Base-by-base conservation (phyloP, 2,329 filamentous ascomycete genomes). In the Fusarium algeriense region DNA sequence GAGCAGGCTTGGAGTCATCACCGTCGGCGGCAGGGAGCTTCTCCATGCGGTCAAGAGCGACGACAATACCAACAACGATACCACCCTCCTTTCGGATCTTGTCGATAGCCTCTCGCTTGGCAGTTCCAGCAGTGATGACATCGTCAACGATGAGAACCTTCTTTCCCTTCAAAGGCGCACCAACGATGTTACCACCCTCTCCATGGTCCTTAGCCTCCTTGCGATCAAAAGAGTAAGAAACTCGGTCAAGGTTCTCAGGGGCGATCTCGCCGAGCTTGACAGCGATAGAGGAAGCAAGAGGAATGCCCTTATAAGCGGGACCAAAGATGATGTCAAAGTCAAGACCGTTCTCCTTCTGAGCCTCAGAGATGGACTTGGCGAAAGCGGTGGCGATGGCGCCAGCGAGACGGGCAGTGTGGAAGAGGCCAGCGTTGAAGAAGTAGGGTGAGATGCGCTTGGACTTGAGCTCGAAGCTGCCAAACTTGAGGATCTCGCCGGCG, bases 141-240 rank as follows among this genome's bases (percentile, higher is more conserved):
- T 98, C 96, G 85, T 99, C 96, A 43, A 99, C 91, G 75, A 99
- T 93, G 37, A 99, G 86, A 19, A 98, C 90, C 67, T 88, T 89
- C 87, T 96, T 95, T 58, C 93, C 95, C 83, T 92, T 92, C 56
- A 98, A 85, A 10, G 91, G 88, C 34, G 94, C 93, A 14, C 96
- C 96, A 17, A 98, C 95, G 77, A 98, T 97, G 80, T 89, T 92
- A 46, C 96, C 95, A 37, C 95, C 95, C 83, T 99, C 96, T 46
- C 96, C 95, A 81, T 98, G 95, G 78, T 94, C 93, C 86, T 98
- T 98, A 77, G 91, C 93, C 84, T 98, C 96, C 84, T 98, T 98
- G 78, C 96, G 90, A 83, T 98, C 97, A 84, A 97, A 98, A 37
- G 91, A 91, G 84, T 97, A 98, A 78, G 91, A 93, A 62, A 93